These are phyloP conservation scores for Aspergillus sp. DNA, from an alignment of 2,329 filamentous ascomycete species.

Conservation along the genomic window DNA sequence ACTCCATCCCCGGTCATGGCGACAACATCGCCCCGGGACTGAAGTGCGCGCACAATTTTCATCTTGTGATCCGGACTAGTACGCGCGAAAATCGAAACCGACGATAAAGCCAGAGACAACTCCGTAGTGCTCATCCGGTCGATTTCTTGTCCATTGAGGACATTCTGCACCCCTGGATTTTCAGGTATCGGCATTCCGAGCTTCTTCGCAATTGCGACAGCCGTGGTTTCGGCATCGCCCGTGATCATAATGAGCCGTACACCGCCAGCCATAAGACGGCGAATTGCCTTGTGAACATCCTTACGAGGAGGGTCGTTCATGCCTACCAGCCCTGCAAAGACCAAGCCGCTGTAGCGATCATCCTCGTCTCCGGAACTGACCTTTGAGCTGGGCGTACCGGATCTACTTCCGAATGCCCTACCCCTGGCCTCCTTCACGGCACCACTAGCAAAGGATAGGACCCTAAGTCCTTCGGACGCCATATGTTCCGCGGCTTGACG, in stretches of 20 bases:
- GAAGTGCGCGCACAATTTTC: conserved; percentile 90
- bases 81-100: conserved; percentile 91
- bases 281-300: conserved; percentile 84
- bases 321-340: conserved; percentile 88
- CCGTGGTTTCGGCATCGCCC: conserved; percentile 91
- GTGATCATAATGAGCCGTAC: conserved; percentile 99
- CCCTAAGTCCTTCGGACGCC: conserved; percentile 84
- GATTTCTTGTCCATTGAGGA: conserved; percentile 87
- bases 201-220: conserved; percentile 88
- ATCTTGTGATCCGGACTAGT: conserved; percentile 98
- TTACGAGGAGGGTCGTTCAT: conserved; percentile 96
- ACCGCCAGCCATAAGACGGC: conserved; percentile 85
- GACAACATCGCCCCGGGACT: conserved; percentile 90
- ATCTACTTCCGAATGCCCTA: conserved; percentile 54
- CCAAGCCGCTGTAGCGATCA: conserved; percentile 76
- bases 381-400: conserved; percentile 44
- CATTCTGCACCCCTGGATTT: conserved; percentile 57
- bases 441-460: conserved; percentile 91
- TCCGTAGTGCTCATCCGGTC: conserved; percentile 86
- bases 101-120: conserved; percentile 78
- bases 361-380: conserved; percentile 54
- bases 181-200: conserved; percentile 84
- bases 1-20: conserved; percentile 99
- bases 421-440: conserved; percentile 54
- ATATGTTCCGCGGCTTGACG: conserved; percentile 78